Evolutionary conservation across 1,139 yeast genomes (phyloP).

Genomic region (Candida pseudoviswanathii): DNA sequence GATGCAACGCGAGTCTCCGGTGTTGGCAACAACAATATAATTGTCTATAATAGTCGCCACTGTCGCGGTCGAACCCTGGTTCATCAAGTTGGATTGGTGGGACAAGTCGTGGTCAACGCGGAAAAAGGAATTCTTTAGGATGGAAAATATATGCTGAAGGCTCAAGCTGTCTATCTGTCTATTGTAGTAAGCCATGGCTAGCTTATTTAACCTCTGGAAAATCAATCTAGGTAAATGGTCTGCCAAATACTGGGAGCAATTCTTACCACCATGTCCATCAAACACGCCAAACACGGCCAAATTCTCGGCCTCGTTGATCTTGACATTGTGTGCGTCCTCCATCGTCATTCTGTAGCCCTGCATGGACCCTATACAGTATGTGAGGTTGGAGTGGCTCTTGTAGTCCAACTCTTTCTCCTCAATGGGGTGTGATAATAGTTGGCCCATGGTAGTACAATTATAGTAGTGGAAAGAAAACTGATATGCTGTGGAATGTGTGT

Average conservation of each 20-base stretch:
- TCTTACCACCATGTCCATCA: conserved; percentile 81
- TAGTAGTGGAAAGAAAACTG: not conserved
- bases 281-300: conserved; percentile 71
- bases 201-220: conserved; percentile 27
- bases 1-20: conserved; percentile 76
- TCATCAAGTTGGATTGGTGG: conserved; percentile 38
- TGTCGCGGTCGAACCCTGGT: conserved; percentile 73
- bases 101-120: conserved; percentile 58
- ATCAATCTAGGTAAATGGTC: conserved; percentile 42
- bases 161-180: not conserved
- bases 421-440: conserved; percentile 71
- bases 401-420: conserved; percentile 64
- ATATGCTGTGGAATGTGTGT: not conserved
- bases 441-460: conserved; percentile 60
- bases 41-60: conserved; percentile 54
- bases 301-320: conserved; percentile 42
- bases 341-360: conserved; percentile 76
- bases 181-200: conserved; percentile 8
- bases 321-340: conserved; percentile 73
- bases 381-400: conserved; percentile 43
- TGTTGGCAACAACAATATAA: conserved; percentile 60
- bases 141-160: conserved; percentile 9
- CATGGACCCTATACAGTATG: conserved; percentile 73
- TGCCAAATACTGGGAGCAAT: conserved; percentile 58
- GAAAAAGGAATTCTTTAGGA: conserved; percentile 58